Conservation (phyloP, 345 rosid species). For the Raphanus raphanistrum region DNA sequence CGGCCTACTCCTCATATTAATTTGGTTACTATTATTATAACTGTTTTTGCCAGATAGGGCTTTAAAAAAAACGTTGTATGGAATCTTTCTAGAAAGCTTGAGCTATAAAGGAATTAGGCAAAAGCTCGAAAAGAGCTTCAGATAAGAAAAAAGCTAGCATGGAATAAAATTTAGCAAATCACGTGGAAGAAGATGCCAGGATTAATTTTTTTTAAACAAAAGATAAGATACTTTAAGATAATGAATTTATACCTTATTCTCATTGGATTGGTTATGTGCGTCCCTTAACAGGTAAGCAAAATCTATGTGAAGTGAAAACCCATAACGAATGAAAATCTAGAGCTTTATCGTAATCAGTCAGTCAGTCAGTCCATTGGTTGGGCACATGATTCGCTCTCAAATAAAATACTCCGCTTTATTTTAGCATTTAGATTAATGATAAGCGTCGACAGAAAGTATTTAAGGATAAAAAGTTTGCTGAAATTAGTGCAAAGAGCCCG, state of each 20-base stretch:
- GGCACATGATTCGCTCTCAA: constrained; percentile 21
- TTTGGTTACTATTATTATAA: background rate
- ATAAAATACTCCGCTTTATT: background rate
- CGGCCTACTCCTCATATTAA: background rate
- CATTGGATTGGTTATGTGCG: constrained; percentile 21
- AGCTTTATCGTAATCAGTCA: constrained; percentile 4
- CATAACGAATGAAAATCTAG: constrained; percentile 8
- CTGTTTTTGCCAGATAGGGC: background rate
- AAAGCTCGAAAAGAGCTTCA: constrained; percentile 27
- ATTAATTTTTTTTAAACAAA: background rate
- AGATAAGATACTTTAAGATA: constrained; percentile 10
- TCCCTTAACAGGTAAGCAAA: constrained; percentile 37
- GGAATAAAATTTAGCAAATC: constrained; percentile 31
- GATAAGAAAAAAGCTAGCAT: constrained; percentile 1
- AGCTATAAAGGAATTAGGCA: constrained; percentile 19
- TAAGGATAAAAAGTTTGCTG: background rate
- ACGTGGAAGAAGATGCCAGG: constrained; percentile 25
- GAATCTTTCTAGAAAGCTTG: constrained; percentile 24
- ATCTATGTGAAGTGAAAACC: constrained; percentile 19
- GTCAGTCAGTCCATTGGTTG: constrained; percentile 15
- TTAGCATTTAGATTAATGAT: background rate
- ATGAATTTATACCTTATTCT: constrained; percentile 11
- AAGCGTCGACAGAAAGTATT: background rate
- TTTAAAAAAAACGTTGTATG: background rate
- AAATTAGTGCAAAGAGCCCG: background rate